Percentiles rank a stretch among this genome's conserved stretches.
phyloP scores from a whole-genome alignment of 2,329 filamentous ascomycete species.

The Fusarium nanum region DNA sequence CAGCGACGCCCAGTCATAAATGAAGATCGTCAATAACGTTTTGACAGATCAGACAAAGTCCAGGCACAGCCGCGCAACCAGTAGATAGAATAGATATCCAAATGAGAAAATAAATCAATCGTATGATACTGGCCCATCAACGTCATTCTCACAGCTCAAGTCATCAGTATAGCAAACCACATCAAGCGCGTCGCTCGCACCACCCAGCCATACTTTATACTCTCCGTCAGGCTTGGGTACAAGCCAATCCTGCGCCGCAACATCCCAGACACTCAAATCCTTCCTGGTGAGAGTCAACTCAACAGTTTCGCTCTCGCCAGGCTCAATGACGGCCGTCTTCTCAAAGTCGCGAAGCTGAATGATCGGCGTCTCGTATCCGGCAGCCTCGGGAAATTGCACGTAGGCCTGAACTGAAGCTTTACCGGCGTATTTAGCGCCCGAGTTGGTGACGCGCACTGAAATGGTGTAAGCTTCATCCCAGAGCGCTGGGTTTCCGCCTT shows the following conservation, averaged over 20 bases:
- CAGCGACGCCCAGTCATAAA: neutral
- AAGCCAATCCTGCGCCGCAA: constrained; percentile 75
- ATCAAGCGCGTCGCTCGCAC: constrained; percentile 52
- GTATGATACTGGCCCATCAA: constrained; percentile 29
- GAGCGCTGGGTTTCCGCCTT: constrained; percentile 75
- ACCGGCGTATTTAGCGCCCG: constrained; percentile 57
- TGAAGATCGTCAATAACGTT: constrained; percentile 15
- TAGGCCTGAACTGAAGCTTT: constrained; percentile 61
- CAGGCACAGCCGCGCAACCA: too few species aligned
- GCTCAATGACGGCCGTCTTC: constrained; percentile 68
- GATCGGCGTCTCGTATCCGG: constrained; percentile 70
- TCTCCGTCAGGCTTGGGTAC: constrained; percentile 53
- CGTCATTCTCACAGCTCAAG: constrained; percentile 45
- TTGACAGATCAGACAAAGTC: neutral
- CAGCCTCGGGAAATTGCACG: constrained; percentile 55
- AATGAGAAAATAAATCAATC: neutral
- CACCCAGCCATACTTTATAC: constrained; percentile 56
- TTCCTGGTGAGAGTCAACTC: constrained; percentile 71
- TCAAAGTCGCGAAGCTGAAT: constrained; percentile 79
- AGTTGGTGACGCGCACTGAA: constrained; percentile 64
- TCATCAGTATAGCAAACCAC: constrained; percentile 48
- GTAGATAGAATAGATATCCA: neutral
- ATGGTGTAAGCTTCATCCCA: constrained; percentile 63
- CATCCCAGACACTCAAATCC: constrained; percentile 80
- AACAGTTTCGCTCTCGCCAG: constrained; percentile 65